Evolutionary conservation across 768 basidiomycete genomes (phyloP).

Genomic region (Dioszegia crocea): DNA sequence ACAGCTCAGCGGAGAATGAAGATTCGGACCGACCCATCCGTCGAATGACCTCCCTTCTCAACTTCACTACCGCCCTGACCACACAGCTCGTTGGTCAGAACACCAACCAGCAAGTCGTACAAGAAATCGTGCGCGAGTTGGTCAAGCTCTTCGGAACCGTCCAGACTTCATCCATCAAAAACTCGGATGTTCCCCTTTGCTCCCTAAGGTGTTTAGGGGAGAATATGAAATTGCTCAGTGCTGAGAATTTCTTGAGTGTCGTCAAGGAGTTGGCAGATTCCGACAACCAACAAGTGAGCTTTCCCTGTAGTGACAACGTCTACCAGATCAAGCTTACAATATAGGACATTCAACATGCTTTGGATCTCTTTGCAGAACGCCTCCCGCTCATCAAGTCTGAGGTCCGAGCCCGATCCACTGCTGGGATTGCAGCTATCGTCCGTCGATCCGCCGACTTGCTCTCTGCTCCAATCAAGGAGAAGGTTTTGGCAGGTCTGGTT

Average conservation of each 20-base stretch:
- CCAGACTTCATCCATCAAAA: conserved; percentile 6
- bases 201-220: conserved; percentile 56
- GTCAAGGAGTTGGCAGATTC: conserved; percentile 59
- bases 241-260: conserved; percentile 63
- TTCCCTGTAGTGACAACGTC: neutral
- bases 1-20: conserved; percentile 23
- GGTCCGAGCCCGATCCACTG: conserved; percentile 57
- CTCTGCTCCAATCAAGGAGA: conserved; percentile 49
- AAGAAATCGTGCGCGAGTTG: conserved; percentile 25
- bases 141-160: conserved; percentile 18
- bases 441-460: conserved; percentile 53
- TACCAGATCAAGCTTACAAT: neutral
- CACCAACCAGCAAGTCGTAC: conserved; percentile 20
- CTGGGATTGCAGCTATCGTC: conserved; percentile 59
- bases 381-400: conserved; percentile 60
- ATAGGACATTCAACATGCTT: conserved; percentile 51
- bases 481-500: conserved; percentile 57
- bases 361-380: conserved; percentile 66
- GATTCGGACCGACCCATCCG: conserved; percentile 45
- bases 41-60: conserved; percentile 64
- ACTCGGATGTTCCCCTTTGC: conserved; percentile 17
- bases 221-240: conserved; percentile 64
- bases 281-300: conserved; percentile 57
- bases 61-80: conserved; percentile 54
- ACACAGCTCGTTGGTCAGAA: conserved; percentile 34